Conservation (phyloP, 2,329 filamentous ascomycete genomes). For the Pseudofabraea citricarpa region DNA sequence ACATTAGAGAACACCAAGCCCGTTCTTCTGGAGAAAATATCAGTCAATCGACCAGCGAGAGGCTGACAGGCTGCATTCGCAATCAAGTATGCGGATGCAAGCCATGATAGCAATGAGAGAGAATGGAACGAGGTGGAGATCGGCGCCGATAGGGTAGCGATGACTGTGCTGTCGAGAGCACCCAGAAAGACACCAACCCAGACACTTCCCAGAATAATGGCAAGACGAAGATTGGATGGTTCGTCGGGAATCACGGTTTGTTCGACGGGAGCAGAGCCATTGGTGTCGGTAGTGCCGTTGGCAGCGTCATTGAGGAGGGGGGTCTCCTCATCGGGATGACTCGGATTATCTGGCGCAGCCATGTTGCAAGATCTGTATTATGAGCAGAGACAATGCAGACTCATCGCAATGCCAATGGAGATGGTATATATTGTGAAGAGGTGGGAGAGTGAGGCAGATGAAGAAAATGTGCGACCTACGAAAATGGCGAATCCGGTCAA, state of each 20-base stretch:
- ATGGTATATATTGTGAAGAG: background rate
- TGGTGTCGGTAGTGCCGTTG: background rate
- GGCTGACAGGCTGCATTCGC: slow-evolving; percentile 70
- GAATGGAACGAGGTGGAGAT: slow-evolving; percentile 58
- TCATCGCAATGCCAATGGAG: background rate
- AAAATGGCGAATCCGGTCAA: background rate
- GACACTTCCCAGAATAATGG: slow-evolving; percentile 1
- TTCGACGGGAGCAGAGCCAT: background rate
- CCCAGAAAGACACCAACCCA: slow-evolving; percentile 6
- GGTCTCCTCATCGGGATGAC: background rate
- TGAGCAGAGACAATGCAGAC: no score
- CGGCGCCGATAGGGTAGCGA: slow-evolving; percentile 53
- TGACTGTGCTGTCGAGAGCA: slow-evolving; percentile 48
- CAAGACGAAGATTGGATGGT: background rate
- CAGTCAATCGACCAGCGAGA: slow-evolving; percentile 62
- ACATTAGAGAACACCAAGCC: slow-evolving; percentile 58
- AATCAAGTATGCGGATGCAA: slow-evolving; percentile 64
- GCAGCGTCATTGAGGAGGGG: background rate
- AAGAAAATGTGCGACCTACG: background rate
- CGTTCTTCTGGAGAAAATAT: slow-evolving; percentile 64
- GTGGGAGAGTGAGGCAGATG: background rate
- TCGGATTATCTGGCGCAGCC: background rate
- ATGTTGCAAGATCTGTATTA: no score
- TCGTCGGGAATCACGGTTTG: slow-evolving; percentile 1
- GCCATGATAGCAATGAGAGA: slow-evolving; percentile 61